Conservation (phyloP, 805 yeast genomes). For the Yarrowia sp. region DNA sequence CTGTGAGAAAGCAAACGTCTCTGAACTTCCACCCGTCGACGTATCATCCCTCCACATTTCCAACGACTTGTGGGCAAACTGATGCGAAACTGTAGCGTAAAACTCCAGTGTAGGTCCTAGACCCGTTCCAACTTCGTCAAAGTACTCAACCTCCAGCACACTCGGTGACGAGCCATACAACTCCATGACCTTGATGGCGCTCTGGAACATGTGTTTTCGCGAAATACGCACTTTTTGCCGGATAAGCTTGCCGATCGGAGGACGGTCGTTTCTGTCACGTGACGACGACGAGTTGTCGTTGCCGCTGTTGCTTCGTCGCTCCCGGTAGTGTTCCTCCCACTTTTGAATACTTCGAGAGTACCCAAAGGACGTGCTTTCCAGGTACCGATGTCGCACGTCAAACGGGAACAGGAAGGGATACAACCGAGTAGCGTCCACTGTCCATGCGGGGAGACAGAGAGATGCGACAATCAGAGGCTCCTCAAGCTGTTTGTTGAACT, state of each 20-base stretch:
- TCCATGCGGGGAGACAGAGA: constrained; percentile 84
- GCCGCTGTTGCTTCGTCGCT: constrained; percentile 34
- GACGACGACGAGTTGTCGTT: constrained; percentile 32
- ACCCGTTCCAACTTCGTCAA: constrained; percentile 93
- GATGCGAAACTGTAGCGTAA: constrained; percentile 75
- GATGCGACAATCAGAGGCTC: constrained; percentile 87
- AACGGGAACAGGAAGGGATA: constrained; percentile 84
- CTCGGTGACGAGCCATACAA: constrained; percentile 78
- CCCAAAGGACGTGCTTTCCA: constrained; percentile 89
- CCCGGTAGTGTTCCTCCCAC: constrained; percentile 58
- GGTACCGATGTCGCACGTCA: constrained; percentile 70
- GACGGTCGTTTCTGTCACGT: constrained; percentile 31
- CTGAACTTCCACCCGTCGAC: constrained; percentile 28
- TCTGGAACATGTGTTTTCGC: constrained; percentile 64
- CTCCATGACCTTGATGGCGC: constrained; percentile 76
- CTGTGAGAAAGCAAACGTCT: constrained; percentile 43
- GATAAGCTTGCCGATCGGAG: constrained; percentile 63
- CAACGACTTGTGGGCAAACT: constrained; percentile 57
- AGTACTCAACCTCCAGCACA: constrained; percentile 79
- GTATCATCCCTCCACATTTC: constrained; percentile 63
- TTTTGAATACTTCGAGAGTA: constrained; percentile 75
- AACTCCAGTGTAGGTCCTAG: constrained; percentile 95
- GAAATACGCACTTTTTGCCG: constrained; percentile 79
- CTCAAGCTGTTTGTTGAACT: constrained; percentile 80
- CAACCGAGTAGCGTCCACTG: constrained; percentile 63